Conservation (phyloP, 441 rosid species). For the Arabidopsis hybrid region DNA sequence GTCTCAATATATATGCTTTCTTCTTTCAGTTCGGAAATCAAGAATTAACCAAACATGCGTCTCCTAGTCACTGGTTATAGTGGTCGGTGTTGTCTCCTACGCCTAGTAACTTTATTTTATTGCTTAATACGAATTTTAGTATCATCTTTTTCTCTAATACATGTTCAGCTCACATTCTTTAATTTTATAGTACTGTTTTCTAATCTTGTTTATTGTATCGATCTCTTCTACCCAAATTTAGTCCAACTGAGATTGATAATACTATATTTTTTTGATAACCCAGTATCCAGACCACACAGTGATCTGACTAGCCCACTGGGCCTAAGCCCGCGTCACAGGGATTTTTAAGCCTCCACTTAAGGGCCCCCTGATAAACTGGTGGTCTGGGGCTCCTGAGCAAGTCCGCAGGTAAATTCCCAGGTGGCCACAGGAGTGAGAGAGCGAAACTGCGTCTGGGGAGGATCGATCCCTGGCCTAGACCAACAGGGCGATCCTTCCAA, state of each 20-base stretch:
- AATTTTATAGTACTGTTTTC: conserved; percentile 2
- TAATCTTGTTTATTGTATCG: conserved; percentile 1
- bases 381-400: too few species aligned
- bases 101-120: conserved; percentile 40
- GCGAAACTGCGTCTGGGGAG: too few species aligned
- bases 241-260: neutral
- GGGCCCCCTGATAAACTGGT: too few species aligned
- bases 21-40: conserved; percentile 41
- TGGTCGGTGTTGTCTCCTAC: conserved; percentile 62
- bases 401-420: too few species aligned
- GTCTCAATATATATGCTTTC: conserved; percentile 52
- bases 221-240: conserved; percentile 17
- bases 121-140: conserved; percentile 22
- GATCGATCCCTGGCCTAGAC: too few species aligned
- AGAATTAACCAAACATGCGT: conserved; percentile 65
- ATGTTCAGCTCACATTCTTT: neutral
- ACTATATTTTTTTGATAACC: too few species aligned
- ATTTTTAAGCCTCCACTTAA: too few species aligned
- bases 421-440: too few species aligned
- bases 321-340: too few species aligned
- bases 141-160: conserved; percentile 29
- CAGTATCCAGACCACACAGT: too few species aligned
- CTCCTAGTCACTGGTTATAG: conserved; percentile 56
- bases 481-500: too few species aligned
- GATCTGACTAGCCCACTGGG: too few species aligned